Conservation (phyloP, 179 eudicot genomes). For the Gypsophila paniculata region DNA sequence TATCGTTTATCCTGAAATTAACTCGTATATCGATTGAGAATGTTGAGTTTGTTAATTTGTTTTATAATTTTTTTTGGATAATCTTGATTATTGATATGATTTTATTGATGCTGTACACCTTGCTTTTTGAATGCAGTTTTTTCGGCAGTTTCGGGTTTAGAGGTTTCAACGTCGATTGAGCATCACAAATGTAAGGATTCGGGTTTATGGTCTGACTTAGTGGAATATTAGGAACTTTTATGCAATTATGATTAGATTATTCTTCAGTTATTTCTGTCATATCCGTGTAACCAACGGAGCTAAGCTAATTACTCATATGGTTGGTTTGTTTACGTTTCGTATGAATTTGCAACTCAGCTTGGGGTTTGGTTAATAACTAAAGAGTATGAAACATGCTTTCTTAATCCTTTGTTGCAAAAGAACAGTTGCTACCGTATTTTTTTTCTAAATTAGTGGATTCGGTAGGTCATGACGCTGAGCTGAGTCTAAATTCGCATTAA, state of each 20-base stretch:
- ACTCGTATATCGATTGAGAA: no score
- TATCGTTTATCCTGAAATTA: not conserved
- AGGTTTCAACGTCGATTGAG: conserved; percentile 71
- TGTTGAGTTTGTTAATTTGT: no score
- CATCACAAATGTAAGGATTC: conserved; percentile 77
- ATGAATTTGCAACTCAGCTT: conserved; percentile 17
- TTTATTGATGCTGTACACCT: not conserved
- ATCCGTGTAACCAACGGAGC: conserved; percentile 17
- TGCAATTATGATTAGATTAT: conserved; percentile 15
- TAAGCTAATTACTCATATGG: not conserved
- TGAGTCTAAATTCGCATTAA: conserved; percentile 11
- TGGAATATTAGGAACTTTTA: conserved; percentile 5
- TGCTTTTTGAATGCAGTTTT: conserved; percentile 47
- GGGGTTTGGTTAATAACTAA: conserved; percentile 1
- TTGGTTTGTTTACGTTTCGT: conserved; percentile 13
- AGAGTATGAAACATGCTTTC: conserved; percentile 6
- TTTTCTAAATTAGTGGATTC: conserved; percentile 15
- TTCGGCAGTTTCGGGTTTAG: conserved; percentile 82
- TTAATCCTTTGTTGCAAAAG: not conserved
- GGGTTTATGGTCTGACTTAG: conserved; percentile 21
- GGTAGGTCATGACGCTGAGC: conserved; percentile 15
- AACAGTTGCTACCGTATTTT: not conserved
- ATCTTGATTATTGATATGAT: no score
- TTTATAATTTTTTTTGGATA: not conserved
- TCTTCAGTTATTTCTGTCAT: conserved; percentile 17